Conservation (phyloP, 164 flowering plant species). For the Magnolia changhungtana region DNA sequence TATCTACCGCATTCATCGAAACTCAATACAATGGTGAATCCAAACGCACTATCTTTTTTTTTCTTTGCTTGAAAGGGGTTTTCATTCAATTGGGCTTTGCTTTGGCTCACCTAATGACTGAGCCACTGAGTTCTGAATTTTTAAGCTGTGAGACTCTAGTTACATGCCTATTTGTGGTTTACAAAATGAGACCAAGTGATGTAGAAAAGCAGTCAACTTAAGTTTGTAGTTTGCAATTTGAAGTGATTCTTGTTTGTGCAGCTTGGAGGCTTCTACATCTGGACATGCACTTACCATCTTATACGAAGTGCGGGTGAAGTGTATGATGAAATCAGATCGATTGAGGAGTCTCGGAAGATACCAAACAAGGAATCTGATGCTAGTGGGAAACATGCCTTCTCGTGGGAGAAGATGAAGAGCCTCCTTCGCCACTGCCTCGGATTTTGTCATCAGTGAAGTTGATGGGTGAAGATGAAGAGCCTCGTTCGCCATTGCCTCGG, state of each 20-base stretch:
- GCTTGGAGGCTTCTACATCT: conserved; percentile 90
- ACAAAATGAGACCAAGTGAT: not conserved
- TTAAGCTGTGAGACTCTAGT: not conserved
- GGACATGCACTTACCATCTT: conserved; percentile 80
- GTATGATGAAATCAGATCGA: conserved; percentile 30
- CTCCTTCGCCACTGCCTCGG: no score
- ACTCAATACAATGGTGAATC: no score
- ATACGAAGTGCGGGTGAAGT: conserved; percentile 38
- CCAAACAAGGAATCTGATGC: no score
- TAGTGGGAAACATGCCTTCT: no score
- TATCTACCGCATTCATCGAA: no score
- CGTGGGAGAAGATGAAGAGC: no score
- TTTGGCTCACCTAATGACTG: not conserved
- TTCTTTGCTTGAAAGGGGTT: not conserved
- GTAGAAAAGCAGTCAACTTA: no score
- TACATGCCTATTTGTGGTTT: not conserved
- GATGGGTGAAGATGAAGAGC: no score
- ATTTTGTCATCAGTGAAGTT: no score
- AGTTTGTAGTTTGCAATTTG: not conserved
- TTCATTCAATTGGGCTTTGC: not conserved
- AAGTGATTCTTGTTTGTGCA: conserved; percentile 25
- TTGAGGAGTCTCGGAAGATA: conserved; percentile 18
- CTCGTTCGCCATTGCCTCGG: no score
- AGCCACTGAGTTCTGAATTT: not conserved
- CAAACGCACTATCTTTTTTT: no score